Evolutionary conservation across 2,329 filamentous ascomycete genomes (phyloP).

Genomic region (Myriosclerotinia scirpicola): DNA sequence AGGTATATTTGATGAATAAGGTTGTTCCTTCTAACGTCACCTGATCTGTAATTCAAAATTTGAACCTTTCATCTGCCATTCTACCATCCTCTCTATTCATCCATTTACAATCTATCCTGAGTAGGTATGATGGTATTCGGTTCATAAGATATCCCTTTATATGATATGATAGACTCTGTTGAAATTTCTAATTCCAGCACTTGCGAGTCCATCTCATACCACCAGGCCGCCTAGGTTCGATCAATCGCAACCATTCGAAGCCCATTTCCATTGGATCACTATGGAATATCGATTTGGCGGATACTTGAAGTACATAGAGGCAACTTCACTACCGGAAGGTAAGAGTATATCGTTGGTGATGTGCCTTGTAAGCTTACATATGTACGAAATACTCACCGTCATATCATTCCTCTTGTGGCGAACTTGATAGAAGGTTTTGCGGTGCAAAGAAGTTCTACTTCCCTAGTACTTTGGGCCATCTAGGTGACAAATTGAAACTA

Average conservation of each 20-base stretch:
- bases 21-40: no score
- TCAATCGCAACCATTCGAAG: not conserved
- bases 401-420: not conserved
- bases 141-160: not conserved
- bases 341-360: not conserved
- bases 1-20: not conserved
- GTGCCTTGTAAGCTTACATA: not conserved
- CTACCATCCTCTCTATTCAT: no score
- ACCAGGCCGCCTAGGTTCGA: not conserved
- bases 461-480: no score
- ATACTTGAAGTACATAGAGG: not conserved
- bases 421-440: not conserved
- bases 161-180: not conserved
- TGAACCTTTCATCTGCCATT: no score
- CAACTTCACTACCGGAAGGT: not conserved
- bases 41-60: no score
- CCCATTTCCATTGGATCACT: no score
- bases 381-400: not conserved
- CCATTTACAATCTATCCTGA: not conserved
- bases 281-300: not conserved
- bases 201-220: not conserved
- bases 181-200: not conserved
- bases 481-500: not conserved
- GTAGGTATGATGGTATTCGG: not conserved
- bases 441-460: not conserved